Percentiles rank a stretch among this genome's conserved stretches.
These are phyloP conservation scores for Vaccinium macrocarpon DNA, from an alignment of 148 eudicot species.

Conservation along the genomic window DNA sequence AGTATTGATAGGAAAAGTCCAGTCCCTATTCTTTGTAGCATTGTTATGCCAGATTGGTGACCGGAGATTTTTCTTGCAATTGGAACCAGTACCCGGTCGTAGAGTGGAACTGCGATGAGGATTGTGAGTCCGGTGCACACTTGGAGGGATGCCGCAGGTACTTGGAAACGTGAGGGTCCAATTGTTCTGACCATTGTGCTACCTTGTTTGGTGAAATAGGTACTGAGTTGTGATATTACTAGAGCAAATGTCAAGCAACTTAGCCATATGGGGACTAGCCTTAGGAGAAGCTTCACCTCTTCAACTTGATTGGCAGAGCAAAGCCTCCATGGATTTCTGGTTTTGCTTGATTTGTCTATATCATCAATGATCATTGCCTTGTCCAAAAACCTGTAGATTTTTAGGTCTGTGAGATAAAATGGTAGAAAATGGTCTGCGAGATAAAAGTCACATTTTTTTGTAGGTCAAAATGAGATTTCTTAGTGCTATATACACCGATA, in stretches of 20 bases:
- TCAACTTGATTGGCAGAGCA: constrained; percentile 73
- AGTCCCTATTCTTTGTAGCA: constrained; percentile 57
- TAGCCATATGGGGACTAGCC: constrained; percentile 63
- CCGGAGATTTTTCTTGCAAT: constrained; percentile 30
- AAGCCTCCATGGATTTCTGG: constrained; percentile 57
- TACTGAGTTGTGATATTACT: constrained; percentile 54
- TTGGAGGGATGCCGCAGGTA: constrained; percentile 62
- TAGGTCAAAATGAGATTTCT: background rate
- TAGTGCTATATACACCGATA: background rate
- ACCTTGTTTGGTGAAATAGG: constrained; percentile 75
- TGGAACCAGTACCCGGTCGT: constrained; percentile 52
- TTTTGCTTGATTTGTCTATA: constrained; percentile 34
- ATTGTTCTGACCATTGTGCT: constrained; percentile 50
- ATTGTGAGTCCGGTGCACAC: constrained; percentile 50
- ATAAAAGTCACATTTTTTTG: background rate
- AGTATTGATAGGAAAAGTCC: constrained; percentile 41
- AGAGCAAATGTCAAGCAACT: constrained; percentile 52
- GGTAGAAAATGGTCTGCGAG: background rate
- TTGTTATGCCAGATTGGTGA: constrained; percentile 48
- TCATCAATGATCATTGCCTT: constrained; percentile 60
- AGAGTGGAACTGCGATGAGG: constrained; percentile 40
- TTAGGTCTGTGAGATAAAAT: background rate
- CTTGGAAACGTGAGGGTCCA: constrained; percentile 28
- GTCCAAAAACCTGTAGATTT: constrained; percentile 48
- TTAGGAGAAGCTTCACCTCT: constrained; percentile 53